phyloP scores from a whole-genome alignment of 225 moss, liverwort and hornwort genomes.

The Bryoerythrophyllum caledonicum region DNA sequence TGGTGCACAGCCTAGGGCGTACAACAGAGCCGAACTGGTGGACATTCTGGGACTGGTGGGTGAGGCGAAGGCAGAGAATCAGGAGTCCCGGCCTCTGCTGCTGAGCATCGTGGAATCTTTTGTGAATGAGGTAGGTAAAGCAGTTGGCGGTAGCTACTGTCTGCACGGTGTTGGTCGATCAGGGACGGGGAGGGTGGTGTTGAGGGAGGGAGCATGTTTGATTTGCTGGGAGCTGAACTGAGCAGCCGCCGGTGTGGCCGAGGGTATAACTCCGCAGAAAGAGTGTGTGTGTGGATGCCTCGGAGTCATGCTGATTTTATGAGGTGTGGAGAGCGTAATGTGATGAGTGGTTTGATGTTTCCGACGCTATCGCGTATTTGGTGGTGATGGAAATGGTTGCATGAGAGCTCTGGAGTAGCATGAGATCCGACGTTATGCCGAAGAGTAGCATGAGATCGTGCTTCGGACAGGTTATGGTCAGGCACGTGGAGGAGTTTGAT shows the following conservation, averaged over 20 bases:
- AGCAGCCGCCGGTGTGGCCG: not conserved
- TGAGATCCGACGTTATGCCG: not conserved
- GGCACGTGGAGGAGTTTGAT: not conserved
- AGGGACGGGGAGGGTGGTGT: not conserved
- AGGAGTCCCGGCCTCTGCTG: conserved; percentile 77
- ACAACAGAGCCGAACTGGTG: conserved; percentile 79
- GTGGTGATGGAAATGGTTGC: not conserved
- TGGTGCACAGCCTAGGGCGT: conserved; percentile 70
- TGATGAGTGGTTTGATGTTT: not conserved
- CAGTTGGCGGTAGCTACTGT: not conserved
- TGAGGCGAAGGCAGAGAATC: conserved; percentile 54
- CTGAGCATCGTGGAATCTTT: conserved; percentile 79
- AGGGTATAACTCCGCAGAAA: not conserved
- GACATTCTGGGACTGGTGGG: conserved; percentile 72
- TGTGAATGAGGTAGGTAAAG: conserved; percentile 70
- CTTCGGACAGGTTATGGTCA: not conserved
- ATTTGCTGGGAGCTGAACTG: not conserved
- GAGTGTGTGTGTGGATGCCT: not conserved
- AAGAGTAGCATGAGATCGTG: not conserved
- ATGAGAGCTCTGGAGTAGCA: no score
- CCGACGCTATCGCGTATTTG: not conserved
- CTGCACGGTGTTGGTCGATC: not conserved
- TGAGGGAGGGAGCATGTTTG: conserved; percentile 2
- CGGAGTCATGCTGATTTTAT: no score
- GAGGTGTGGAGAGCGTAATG: not conserved